Conservation (phyloP, 495 filamentous ascomycete genomes). For the Aspergillus leporis region DNA sequence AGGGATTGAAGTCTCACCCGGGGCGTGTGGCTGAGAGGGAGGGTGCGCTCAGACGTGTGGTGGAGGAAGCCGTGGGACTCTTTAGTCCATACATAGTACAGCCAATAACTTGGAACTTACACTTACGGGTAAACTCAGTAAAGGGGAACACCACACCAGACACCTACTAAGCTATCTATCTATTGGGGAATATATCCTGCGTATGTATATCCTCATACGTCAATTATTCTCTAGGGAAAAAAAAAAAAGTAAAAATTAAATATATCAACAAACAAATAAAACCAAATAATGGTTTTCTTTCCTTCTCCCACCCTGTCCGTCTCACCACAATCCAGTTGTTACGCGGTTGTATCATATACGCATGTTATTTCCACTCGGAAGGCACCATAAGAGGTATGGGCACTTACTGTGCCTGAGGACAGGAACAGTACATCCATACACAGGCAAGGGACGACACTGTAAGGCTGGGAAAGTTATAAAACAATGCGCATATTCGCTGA, state of each 20-base stretch:
- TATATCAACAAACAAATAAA: background rate
- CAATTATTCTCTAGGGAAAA: too few relatives aligned
- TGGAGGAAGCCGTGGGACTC: slow-evolving; percentile 19
- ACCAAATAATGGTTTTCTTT: background rate
- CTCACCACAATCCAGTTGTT: background rate
- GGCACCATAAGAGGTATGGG: background rate
- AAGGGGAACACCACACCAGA: background rate
- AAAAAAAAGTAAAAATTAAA: background rate
- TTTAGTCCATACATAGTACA: background rate
- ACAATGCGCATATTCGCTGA: background rate
- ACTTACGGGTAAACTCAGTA: background rate
- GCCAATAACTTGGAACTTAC: background rate
- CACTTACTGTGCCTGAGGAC: slow-evolving; percentile 1
- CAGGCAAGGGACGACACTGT: background rate
- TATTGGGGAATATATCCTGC: background rate
- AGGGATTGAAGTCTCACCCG: slow-evolving; percentile 7
- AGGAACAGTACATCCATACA: background rate
- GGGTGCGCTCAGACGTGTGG: slow-evolving; percentile 22
- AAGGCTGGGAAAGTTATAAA: background rate
- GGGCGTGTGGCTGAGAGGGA: slow-evolving; percentile 19
- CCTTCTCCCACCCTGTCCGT: background rate
- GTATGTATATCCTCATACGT: background rate
- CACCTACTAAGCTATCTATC: background rate
- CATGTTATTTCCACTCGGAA: background rate
- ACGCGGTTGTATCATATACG: background rate